A percentile compares a stretch with the other conserved stretches of the same genome.
Conservation (phyloP, 331 rosid genomes). For the Erythrophleum ivorense region DNA sequence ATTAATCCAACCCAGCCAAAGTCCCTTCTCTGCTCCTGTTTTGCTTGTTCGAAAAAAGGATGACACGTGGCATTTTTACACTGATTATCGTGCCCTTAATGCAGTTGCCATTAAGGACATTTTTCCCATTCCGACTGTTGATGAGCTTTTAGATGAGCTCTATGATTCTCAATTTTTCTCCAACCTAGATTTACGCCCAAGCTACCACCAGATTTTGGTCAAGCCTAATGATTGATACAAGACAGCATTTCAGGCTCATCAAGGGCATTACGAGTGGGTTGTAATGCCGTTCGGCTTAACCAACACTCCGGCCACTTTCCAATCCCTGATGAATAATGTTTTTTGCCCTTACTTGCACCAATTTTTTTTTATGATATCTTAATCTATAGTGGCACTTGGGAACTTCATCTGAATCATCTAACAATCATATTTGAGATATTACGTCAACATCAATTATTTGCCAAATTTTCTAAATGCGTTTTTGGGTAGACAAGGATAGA, state of each 20-base stretch:
- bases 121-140: neutral
- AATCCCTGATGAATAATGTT: neutral
- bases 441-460: neutral
- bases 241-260: neutral
- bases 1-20: neutral
- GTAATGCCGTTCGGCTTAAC: neutral
- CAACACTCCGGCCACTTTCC: neutral
- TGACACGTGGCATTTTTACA: neutral
- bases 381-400: neutral
- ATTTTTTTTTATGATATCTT: neutral
- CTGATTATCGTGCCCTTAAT: neutral
- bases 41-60: neutral
- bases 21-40: neutral
- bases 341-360: neutral
- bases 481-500: neutral
- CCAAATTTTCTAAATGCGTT: neutral
- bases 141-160: neutral
- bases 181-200: no score
- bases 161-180: neutral
- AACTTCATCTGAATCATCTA: no score
- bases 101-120: neutral
- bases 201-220: neutral
- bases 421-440: no score
- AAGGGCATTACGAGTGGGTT: neutral
- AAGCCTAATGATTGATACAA: neutral